Percentiles rank a stretch among this genome's conserved stretches.
Conservation (phyloP, 495 filamentous ascomycete species). For the Lindgomyces ingoldianus region DNA sequence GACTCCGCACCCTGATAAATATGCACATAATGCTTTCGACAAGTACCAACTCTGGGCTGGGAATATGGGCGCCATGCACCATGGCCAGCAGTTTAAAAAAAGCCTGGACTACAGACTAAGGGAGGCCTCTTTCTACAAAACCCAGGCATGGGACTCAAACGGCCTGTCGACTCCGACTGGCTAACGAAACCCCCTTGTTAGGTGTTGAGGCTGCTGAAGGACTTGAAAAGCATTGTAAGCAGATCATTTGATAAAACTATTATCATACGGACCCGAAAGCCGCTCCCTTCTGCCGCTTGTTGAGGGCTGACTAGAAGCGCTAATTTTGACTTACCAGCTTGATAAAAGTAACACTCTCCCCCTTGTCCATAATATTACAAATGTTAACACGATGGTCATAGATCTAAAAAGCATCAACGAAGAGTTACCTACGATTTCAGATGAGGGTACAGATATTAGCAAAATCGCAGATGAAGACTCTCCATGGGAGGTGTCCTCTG, state of each 20-base stretch:
- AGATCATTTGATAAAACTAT: not conserved
- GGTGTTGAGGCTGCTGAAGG: not conserved
- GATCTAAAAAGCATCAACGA: no score
- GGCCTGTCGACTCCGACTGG: no score
- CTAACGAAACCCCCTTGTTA: not conserved
- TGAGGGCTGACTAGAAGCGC: not conserved
- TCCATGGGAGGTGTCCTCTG: constrained; percentile 21
- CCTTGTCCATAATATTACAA: no score
- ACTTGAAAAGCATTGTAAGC: not conserved
- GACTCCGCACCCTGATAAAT: not conserved
- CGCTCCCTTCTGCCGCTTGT: no score
- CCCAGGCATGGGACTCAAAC: not conserved
- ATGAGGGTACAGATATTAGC: not conserved
- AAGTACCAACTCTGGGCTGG: constrained; percentile 22
- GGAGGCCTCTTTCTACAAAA: constrained; percentile 19
- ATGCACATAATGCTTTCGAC: constrained; percentile 17
- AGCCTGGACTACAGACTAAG: constrained; percentile 21
- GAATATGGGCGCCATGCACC: constrained; percentile 14
- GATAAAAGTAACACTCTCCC: not conserved
- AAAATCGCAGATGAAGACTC: constrained; percentile 3
- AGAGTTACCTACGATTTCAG: not conserved
- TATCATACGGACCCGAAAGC: no score
- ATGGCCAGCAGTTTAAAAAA: constrained; percentile 6
- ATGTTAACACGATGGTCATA: no score
- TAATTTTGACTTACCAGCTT: not conserved